Percentiles rank a stretch among this genome's conserved stretches.
phyloP scores from a whole-genome alignment of 2,329 filamentous ascomycete genomes.

The Aspergillaceae sp. region DNA sequence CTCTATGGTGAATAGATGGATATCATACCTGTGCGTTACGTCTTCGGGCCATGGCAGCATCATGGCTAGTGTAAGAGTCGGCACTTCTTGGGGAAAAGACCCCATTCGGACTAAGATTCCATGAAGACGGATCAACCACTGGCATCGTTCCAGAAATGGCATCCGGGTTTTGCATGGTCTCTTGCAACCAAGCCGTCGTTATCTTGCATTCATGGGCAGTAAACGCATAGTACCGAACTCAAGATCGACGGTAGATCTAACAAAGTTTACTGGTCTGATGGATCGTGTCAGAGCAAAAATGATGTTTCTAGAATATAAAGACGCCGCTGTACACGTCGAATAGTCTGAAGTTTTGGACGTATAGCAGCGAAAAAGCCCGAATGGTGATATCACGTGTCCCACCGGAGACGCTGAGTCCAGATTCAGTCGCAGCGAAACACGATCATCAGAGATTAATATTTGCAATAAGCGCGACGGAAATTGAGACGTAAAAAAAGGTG shows the following conservation, averaged over 20 bases:
- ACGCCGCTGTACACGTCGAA: too few relatives aligned
- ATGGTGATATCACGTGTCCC: too few relatives aligned
- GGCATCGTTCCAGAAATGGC: neutral
- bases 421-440: too few relatives aligned
- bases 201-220: neutral
- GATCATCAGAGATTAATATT: neutral
- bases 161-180: conserved; percentile 10
- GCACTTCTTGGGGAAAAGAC: conserved; percentile 1
- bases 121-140: conserved; percentile 3
- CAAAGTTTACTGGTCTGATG: neutral
- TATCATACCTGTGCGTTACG: conserved; percentile 17
- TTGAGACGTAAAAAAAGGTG: neutral
- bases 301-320: too few relatives aligned
- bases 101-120: conserved; percentile 2
- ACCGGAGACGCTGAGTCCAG: too few relatives aligned
- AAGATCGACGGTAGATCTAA: neutral
- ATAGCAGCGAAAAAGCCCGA: too few relatives aligned
- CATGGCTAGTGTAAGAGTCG: conserved; percentile 4
- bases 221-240: neutral
- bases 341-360: too few relatives aligned
- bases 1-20: neutral
- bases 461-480: neutral
- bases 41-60: conserved; percentile 4
- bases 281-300: neutral
- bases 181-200: neutral